Evolutionary conservation across 768 basidiomycete species (phyloP).

Genomic region (Boletus sp.): DNA sequence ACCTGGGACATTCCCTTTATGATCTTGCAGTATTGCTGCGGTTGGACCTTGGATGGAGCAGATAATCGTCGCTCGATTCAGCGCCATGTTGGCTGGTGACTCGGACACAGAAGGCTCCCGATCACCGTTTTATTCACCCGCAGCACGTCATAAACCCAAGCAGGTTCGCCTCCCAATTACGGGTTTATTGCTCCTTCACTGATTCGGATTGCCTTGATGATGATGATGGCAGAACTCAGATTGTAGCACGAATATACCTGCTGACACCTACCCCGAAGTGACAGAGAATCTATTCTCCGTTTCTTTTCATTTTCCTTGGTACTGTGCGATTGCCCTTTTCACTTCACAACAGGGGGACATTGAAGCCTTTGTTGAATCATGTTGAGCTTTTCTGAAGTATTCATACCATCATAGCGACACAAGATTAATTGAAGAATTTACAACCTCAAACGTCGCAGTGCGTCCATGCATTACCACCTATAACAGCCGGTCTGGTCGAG

Average conservation of each 20-base stretch:
- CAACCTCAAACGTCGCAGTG: background rate
- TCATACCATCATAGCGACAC: too few relatives aligned
- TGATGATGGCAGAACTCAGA: background rate
- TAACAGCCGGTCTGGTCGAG: too few relatives aligned
- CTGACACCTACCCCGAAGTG: background rate
- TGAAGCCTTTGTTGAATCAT: background rate
- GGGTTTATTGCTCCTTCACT: background rate
- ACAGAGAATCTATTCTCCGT: background rate
- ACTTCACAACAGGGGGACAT: background rate
- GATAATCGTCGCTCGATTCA: background rate
- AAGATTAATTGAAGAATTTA: too few relatives aligned
- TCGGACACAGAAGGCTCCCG: background rate
- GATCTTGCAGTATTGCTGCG: background rate
- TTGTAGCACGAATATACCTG: background rate
- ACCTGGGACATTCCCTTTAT: too few relatives aligned
- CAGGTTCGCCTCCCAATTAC: background rate
- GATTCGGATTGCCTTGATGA: background rate
- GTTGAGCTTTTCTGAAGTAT: background rate
- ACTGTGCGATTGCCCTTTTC: background rate
- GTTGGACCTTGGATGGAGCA: background rate
- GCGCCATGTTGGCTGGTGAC: background rate
- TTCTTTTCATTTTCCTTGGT: background rate
- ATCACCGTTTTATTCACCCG: background rate
- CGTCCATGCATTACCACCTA: background rate
- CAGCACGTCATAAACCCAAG: too few relatives aligned